Evolutionary conservation across 2,329 filamentous ascomycete species (phyloP).

Genomic region (Periconia sp.): DNA sequence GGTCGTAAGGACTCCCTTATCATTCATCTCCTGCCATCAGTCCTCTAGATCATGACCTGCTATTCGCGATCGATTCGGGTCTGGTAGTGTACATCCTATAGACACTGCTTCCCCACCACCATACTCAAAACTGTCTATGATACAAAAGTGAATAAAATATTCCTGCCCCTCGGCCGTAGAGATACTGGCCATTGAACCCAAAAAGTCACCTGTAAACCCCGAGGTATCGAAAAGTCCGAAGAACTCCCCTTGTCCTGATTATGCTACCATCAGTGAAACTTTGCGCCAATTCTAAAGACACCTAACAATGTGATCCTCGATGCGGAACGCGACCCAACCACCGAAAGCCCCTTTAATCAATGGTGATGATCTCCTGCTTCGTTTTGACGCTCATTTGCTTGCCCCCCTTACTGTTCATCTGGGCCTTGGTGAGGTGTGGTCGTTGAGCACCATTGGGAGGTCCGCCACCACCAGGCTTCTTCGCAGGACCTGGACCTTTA

Average conservation of each 20-base stretch:
- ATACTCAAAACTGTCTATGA: neutral
- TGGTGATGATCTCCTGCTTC: constrained; percentile 10
- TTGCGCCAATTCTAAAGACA: too few relatives aligned
- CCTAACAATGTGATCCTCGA: too few relatives aligned
- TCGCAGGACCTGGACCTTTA: constrained; percentile 1
- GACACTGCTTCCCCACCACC: neutral
- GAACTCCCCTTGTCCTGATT: too few relatives aligned
- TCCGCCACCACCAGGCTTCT: neutral
- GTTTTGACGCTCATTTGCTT: neutral
- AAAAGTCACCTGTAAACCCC: too few relatives aligned
- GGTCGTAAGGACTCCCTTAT: too few relatives aligned
- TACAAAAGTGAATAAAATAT: constrained; percentile 1
- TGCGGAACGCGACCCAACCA: too few relatives aligned
- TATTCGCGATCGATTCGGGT: neutral
- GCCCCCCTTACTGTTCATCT: neutral
- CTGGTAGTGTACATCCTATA: constrained; percentile 1
- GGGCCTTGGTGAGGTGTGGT: neutral
- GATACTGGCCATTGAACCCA: neutral
- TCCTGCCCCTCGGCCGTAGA: neutral
- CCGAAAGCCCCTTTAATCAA: constrained; percentile 4
- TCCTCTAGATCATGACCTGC: too few relatives aligned
- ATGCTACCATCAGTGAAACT: too few relatives aligned
- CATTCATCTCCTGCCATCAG: too few relatives aligned
- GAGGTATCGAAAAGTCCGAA: too few relatives aligned
- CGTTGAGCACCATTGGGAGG: neutral